phyloP scores from a whole-genome alignment of 176 grass and related monocot species.

The Aechmea fasciata region DNA sequence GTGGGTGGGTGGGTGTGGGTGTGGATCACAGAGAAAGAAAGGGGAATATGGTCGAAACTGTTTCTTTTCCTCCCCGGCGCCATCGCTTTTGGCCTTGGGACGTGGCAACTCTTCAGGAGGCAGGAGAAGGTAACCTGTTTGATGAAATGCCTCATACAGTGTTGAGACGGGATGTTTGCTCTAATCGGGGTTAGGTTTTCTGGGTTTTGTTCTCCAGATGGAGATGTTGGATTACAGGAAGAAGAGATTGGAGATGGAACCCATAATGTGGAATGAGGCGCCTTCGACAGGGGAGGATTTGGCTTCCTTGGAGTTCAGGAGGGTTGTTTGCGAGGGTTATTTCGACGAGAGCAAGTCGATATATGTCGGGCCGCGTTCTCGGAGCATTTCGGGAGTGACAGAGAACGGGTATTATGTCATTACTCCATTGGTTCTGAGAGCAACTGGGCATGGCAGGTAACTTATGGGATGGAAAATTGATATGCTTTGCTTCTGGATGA shows the following conservation, averaged over 20 bases:
- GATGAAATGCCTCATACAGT: not conserved
- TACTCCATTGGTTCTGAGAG: conserved; percentile 54
- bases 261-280: conserved; percentile 45
- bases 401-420: conserved; percentile 97
- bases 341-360: conserved; percentile 63
- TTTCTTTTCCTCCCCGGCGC: conserved; percentile 87
- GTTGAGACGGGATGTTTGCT: not conserved
- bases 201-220: conserved; percentile 34
- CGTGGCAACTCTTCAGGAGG: conserved; percentile 92
- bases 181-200: conserved; percentile 8
- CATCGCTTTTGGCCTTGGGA: conserved; percentile 92
- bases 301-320: conserved; percentile 58
- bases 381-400: conserved; percentile 83
- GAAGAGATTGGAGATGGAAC: conserved; percentile 73
- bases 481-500: not conserved
- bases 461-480: not conserved
- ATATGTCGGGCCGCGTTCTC: conserved; percentile 73
- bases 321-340: conserved; percentile 62
- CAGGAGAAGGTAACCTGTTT: conserved; percentile 58
- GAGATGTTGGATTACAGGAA: conserved; percentile 97
- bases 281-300: conserved; percentile 29
- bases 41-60: conserved; percentile 54
- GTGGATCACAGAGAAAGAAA: conserved; percentile 47
- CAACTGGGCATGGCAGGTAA: conserved; percentile 45
- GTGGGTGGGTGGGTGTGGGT: conserved; percentile 1